Percentiles rank a stretch among this genome's conserved stretches.
These are phyloP conservation scores for Rhizopogon vinicolor DNA, from an alignment of 768 basidiomycete species.

Conservation along the genomic window DNA sequence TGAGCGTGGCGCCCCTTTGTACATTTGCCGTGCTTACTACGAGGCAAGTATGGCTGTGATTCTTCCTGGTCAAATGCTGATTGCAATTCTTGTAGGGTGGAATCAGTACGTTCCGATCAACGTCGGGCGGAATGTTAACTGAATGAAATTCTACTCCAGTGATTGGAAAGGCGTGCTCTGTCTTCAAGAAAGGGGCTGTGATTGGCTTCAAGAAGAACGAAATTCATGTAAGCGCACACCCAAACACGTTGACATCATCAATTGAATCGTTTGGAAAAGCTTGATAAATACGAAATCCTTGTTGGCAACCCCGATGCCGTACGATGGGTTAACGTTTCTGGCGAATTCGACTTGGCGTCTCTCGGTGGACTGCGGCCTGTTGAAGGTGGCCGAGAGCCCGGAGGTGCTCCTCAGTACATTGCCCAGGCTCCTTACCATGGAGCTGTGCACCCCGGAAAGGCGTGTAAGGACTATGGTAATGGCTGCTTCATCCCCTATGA, in stretches of 20 bases:
- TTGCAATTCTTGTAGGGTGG: conserved; percentile 38
- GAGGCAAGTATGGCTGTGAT: conserved; percentile 37
- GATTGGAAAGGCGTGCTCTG: conserved; percentile 58
- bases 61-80: neutral
- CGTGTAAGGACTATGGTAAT: conserved; percentile 41
- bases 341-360: conserved; percentile 36
- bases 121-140: neutral
- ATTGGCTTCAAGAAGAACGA: conserved; percentile 60
- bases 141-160: conserved; percentile 32
- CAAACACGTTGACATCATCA: neutral
- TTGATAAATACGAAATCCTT: conserved; percentile 65
- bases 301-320: conserved; percentile 55
- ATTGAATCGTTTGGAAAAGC: conserved; percentile 29
- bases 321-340: conserved; percentile 50
- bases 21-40: conserved; percentile 53
- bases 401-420: conserved; percentile 58
- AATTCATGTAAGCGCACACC: conserved; percentile 41
- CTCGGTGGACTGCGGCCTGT: conserved; percentile 48
- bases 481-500: conserved; percentile 58
- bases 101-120: conserved; percentile 35
- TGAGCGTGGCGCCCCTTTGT: conserved; percentile 48
- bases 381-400: conserved; percentile 62
- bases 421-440: conserved; percentile 51
- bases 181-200: conserved; percentile 57
- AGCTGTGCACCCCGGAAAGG: conserved; percentile 62